Conservation (phyloP, 1,139 yeast species). For the Tardiomyces depauwii region DNA sequence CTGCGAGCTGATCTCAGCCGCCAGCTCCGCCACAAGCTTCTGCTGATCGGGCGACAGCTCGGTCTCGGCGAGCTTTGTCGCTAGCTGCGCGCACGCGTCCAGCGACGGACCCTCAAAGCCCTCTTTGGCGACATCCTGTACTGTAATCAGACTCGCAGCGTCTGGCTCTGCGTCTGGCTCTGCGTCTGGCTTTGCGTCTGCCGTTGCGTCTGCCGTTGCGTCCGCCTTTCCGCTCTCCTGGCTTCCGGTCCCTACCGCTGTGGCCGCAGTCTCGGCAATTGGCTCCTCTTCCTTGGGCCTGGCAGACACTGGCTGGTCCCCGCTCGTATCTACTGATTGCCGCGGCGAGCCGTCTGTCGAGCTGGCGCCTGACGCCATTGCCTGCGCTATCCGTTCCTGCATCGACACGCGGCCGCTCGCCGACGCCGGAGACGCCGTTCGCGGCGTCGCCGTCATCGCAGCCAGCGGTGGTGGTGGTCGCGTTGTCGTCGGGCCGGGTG, state of each 20-base stretch:
- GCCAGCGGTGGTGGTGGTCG: background rate
- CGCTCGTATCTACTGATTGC: background rate
- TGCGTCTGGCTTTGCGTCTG: background rate
- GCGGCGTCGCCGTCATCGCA: background rate
- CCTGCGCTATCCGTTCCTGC: constrained; percentile 51
- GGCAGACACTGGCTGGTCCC: too few species aligned
- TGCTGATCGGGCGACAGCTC: background rate
- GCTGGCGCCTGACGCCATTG: background rate
- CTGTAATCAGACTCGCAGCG: background rate
- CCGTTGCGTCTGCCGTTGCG: background rate
- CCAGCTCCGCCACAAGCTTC: constrained; percentile 1
- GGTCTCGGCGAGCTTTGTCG: constrained; percentile 5
- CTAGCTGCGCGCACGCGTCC: constrained; percentile 4
- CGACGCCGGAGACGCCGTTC: constrained; percentile 1
- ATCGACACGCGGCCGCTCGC: constrained; percentile 46
- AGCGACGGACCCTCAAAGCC: constrained; percentile 7
- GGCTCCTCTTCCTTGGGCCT: too few species aligned
- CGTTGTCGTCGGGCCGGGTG: too few species aligned
- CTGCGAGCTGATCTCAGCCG: background rate
- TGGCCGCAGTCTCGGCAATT: too few species aligned
- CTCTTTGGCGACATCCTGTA: background rate
- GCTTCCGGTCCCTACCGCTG: too few species aligned
- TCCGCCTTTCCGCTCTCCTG: too few species aligned
- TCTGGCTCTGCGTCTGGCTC: background rate
- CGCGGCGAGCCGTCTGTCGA: background rate